A percentile compares a stretch with the other conserved stretches of the same genome.
Conservation (phyloP, 257 asterid genomes). For the Solanum medicagineum region DNA sequence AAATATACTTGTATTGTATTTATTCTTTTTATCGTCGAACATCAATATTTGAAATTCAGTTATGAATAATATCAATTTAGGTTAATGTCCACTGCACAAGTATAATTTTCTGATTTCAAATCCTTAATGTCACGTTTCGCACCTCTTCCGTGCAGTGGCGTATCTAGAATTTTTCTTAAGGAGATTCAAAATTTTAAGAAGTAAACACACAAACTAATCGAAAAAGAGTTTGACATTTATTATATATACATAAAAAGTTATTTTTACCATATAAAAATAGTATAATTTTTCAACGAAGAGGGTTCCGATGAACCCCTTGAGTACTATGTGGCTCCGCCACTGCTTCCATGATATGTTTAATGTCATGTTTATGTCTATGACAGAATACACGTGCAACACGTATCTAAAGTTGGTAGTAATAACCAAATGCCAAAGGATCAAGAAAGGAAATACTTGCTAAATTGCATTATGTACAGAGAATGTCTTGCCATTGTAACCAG, state of each 20-base stretch:
- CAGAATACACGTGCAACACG: neutral
- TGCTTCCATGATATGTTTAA: too few species aligned
- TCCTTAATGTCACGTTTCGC: neutral
- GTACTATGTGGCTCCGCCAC: too few species aligned
- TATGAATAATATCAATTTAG: neutral
- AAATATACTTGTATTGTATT: neutral
- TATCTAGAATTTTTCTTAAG: too few species aligned
- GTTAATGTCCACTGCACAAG: neutral
- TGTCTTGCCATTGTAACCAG: neutral
- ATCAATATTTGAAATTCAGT: neutral
- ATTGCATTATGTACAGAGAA: constrained; percentile 1
- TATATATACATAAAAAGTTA: too few species aligned
- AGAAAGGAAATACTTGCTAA: neutral
- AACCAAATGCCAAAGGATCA: neutral
- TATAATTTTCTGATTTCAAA: neutral
- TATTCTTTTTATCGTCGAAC: neutral
- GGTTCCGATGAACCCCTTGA: too few species aligned
- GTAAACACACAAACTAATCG: too few species aligned
- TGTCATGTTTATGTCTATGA: neutral
- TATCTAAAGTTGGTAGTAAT: neutral
- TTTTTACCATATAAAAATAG: too few species aligned
- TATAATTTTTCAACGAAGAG: too few species aligned
- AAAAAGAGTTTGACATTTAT: too few species aligned
- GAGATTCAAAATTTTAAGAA: too few species aligned
- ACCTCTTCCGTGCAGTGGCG: too few species aligned